phyloP scores from a whole-genome alignment of 257 asterid species.

The Nicotiana noctiflora region DNA sequence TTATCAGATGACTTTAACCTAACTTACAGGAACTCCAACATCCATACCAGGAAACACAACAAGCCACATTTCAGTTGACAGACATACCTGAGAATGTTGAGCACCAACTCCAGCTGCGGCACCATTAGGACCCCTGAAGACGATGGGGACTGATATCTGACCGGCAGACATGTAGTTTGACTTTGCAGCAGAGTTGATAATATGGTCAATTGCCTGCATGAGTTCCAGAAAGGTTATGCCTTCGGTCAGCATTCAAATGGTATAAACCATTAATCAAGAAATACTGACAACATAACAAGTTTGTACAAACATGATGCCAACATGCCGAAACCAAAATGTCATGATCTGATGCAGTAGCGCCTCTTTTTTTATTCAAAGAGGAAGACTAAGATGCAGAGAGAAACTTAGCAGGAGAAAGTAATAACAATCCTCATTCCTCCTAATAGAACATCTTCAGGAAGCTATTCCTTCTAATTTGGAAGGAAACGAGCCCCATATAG shows the following conservation, averaged over 20 bases:
- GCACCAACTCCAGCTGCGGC: slow-evolving; percentile 54
- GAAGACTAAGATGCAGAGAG: neutral
- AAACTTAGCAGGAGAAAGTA: neutral
- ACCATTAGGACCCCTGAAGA: slow-evolving; percentile 50
- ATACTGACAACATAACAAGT: neutral
- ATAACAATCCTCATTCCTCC: neutral
- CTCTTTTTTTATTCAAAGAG: neutral
- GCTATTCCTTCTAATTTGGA: neutral
- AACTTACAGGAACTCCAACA: neutral
- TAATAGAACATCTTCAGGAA: neutral
- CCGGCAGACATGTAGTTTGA: slow-evolving; percentile 49
- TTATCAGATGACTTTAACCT: too few species aligned
- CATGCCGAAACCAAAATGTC: neutral
- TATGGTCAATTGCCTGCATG: slow-evolving; percentile 44
- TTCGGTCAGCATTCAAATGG: neutral
- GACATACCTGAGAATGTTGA: slow-evolving; percentile 42
- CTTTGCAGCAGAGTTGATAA: slow-evolving; percentile 49
- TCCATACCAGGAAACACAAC: neutral
- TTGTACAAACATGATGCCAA: neutral
- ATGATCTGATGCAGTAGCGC: neutral
- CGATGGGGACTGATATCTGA: slow-evolving; percentile 44
- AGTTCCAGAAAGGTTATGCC: neutral
- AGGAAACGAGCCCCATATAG: neutral
- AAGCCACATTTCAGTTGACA: neutral
- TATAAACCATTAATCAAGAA: neutral